These are phyloP conservation scores for Tremella fuciformis DNA, from an alignment of 768 basidiomycete species.

Conservation along the genomic window DNA sequence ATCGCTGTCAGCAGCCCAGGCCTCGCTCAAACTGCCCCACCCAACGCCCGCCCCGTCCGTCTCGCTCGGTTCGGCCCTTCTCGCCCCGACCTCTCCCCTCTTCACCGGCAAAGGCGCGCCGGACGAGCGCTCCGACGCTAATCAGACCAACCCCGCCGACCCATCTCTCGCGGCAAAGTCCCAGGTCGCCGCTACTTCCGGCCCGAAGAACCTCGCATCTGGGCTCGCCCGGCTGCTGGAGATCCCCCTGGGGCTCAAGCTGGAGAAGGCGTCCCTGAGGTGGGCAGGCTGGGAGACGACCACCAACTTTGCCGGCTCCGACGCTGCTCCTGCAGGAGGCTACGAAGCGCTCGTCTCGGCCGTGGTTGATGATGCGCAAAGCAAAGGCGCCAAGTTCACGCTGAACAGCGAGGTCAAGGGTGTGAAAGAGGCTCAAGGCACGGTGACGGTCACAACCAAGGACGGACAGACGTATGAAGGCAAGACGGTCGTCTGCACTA, in stretches of 20 bases:
- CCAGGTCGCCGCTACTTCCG: not conserved
- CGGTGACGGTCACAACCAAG: slow-evolving; percentile 13
- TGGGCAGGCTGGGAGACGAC: slow-evolving; percentile 50
- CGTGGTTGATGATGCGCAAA: slow-evolving; percentile 29
- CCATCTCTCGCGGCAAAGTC: slow-evolving; percentile 7
- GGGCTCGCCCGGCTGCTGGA: slow-evolving; percentile 44
- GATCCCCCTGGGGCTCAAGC: slow-evolving; percentile 43
- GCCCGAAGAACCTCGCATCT: slow-evolving; percentile 26
- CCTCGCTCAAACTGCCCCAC: slow-evolving; percentile 35
- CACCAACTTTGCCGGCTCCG: slow-evolving; percentile 45
- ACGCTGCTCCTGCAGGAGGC: slow-evolving; percentile 49
- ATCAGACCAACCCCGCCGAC: slow-evolving; percentile 37
- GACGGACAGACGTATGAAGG: slow-evolving; percentile 17
- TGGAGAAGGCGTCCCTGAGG: slow-evolving; percentile 42
- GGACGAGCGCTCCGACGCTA: slow-evolving; percentile 24
- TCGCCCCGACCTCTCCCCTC: slow-evolving; percentile 32
- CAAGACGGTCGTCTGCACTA: slow-evolving; percentile 41
- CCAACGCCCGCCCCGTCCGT: slow-evolving; percentile 31
- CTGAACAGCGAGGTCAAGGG: slow-evolving; percentile 19
- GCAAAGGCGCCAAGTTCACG: slow-evolving; percentile 30
- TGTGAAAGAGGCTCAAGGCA: slow-evolving; percentile 17
- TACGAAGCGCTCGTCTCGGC: slow-evolving; percentile 40
- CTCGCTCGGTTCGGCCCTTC: slow-evolving; percentile 41
- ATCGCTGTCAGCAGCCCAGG: slow-evolving; percentile 42
- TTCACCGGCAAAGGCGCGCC: slow-evolving; percentile 26